These are phyloP conservation scores for Urochloa ruziziensis DNA, from an alignment of 176 grass and related monocot genomes.

Conservation along the genomic window DNA sequence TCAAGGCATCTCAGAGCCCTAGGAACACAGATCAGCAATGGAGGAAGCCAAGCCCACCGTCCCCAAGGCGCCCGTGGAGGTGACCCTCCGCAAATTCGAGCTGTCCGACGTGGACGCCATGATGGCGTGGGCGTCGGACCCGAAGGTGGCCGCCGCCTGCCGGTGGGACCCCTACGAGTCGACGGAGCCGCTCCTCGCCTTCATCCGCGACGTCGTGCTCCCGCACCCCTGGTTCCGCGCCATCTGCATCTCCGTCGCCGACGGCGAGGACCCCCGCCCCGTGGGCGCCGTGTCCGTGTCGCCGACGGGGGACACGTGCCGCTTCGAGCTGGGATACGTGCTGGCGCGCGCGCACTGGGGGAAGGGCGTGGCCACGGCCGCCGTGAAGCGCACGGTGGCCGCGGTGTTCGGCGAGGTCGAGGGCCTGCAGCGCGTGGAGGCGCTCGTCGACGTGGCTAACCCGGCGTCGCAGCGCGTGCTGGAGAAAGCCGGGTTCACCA, in stretches of 20 bases:
- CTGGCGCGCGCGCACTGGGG: conserved; percentile 68
- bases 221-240: conserved; percentile 77
- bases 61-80: neutral
- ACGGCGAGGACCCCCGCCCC: neutral
- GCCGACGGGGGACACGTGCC: conserved; percentile 43
- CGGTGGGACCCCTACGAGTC: conserved; percentile 70
- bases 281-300: conserved; percentile 65
- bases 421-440: conserved; percentile 66
- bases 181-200: conserved; percentile 50
- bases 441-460: conserved; percentile 64
- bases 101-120: conserved; percentile 69
- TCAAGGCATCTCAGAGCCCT: neutral
- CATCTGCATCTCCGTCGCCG: conserved; percentile 47
- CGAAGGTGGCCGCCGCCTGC: conserved; percentile 45
- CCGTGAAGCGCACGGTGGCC: conserved; percentile 39
- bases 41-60: neutral
- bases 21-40: neutral
- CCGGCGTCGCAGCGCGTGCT: conserved; percentile 74
- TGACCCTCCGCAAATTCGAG: conserved; percentile 54
- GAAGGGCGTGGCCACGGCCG: conserved; percentile 52
- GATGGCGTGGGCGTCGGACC: conserved; percentile 77
- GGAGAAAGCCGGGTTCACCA: conserved; percentile 78
- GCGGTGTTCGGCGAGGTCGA: conserved; percentile 44
- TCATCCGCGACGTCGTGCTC: conserved; percentile 49
- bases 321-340: conserved; percentile 68